phyloP scores from a whole-genome alignment of 1,139 yeast species.

The Blastobotrys malaysiensis region DNA sequence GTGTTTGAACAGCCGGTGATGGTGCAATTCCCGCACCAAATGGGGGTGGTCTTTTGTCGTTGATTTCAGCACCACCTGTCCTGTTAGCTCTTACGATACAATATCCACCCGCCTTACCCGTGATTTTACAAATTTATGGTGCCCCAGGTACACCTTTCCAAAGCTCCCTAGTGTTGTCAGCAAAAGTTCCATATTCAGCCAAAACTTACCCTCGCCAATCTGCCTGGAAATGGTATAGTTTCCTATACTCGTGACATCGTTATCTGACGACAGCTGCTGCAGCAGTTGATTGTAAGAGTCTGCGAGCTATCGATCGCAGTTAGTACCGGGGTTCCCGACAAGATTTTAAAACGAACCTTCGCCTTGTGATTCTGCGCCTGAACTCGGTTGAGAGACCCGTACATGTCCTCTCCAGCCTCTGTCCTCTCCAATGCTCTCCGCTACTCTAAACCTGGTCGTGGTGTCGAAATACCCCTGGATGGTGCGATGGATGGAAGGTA shows the following conservation, averaged over 20 bases:
- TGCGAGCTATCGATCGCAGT: slow-evolving; percentile 40
- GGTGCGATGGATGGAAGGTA: not conserved
- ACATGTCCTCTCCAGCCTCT: slow-evolving; percentile 18
- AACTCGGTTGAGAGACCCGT: slow-evolving; percentile 26
- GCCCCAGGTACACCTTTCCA: slow-evolving; percentile 85
- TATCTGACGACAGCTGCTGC: slow-evolving; percentile 47
- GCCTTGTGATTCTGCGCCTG: slow-evolving; percentile 33
- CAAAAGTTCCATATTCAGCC: not conserved
- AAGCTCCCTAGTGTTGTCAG: slow-evolving; percentile 48
- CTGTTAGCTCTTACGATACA: not conserved
- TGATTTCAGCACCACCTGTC: slow-evolving; percentile 63
- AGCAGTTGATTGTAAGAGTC: slow-evolving; percentile 62
- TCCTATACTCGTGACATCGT: slow-evolving; percentile 60
- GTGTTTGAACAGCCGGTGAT: slow-evolving; percentile 78
- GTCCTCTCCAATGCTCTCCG: not conserved
- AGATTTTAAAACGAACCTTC: slow-evolving; percentile 17
- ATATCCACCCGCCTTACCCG: slow-evolving; percentile 41
- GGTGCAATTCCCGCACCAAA: slow-evolving; percentile 86
- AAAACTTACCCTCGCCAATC: slow-evolving; percentile 59
- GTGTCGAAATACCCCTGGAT: slow-evolving; percentile 1
- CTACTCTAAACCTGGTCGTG: not conserved
- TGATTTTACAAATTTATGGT: slow-evolving; percentile 63
- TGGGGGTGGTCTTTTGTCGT: slow-evolving; percentile 82
- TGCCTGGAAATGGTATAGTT: slow-evolving; percentile 65
- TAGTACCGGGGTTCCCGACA: not conserved